These are phyloP conservation scores for Blastocystis sp. DNA, from an alignment of 352 stramenopile species.

Conservation along the genomic window DNA sequence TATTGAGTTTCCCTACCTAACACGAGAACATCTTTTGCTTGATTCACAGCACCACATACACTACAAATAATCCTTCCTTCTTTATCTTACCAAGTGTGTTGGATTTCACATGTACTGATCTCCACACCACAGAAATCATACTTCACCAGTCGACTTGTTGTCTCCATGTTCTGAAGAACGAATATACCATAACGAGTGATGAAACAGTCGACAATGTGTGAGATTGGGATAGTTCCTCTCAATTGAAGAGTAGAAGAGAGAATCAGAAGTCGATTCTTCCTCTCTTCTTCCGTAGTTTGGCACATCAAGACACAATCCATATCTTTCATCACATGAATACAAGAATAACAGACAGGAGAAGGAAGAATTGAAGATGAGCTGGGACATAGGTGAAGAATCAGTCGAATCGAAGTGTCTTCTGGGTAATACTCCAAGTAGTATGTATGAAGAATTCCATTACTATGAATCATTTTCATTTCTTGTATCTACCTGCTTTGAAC, in stretches of 20 bases:
- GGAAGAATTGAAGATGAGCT: neutral
- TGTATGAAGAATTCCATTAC: neutral
- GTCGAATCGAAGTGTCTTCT: neutral
- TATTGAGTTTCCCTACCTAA: neutral
- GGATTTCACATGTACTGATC: neutral
- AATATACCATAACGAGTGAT: neutral
- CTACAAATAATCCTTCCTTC: neutral
- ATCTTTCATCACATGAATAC: neutral
- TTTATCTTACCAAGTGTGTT: neutral
- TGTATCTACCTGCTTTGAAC: neutral
- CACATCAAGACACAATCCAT: neutral
- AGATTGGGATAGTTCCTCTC: neutral
- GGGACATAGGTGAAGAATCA: neutral
- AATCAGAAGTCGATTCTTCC: neutral
- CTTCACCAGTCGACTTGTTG: neutral
- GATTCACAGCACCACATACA: neutral
- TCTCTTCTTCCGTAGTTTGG: neutral
- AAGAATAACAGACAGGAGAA: neutral
- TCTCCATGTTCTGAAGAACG: neutral
- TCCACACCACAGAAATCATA: conserved; percentile 16
- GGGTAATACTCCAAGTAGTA: neutral
- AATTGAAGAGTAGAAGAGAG: neutral
- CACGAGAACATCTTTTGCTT: neutral
- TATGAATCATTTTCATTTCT: neutral
- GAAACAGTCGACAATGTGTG: neutral